Conservation (phyloP, 441 rosid genomes). For the Pelargonium myrrhifolium region DNA sequence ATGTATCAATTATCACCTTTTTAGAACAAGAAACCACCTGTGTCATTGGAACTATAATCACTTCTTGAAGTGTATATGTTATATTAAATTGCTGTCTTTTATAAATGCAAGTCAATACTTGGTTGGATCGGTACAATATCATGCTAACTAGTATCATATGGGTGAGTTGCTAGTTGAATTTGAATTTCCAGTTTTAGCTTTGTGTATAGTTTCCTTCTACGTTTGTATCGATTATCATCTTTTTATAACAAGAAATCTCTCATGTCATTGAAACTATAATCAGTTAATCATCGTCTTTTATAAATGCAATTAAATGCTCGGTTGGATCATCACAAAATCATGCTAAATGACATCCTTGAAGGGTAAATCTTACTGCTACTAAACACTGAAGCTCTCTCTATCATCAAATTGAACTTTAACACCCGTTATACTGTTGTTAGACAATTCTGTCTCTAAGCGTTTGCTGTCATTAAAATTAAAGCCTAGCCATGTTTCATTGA, state of each 20-base stretch:
- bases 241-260: no score
- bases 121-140: neutral
- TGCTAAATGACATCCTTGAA: neutral
- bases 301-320: no score
- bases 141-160: neutral
- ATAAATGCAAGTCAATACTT: no score
- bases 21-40: no score
- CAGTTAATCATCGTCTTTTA: no score
- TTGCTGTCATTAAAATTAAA: no score
- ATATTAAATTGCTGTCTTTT: no score
- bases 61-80: no score
- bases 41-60: no score
- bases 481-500: neutral
- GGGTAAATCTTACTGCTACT: neutral
- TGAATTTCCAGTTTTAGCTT: neutral
- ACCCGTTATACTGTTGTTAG: neutral
- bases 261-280: no score
- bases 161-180: conserved; percentile 3
- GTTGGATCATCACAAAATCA: neutral
- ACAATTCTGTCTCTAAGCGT: neutral
- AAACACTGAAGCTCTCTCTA: neutral
- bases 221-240: neutral
- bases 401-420: neutral
- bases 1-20: neutral
- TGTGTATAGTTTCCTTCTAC: neutral